phyloP scores from a whole-genome alignment of 169 alveolate species.

The Sarcocystis neurona region DNA sequence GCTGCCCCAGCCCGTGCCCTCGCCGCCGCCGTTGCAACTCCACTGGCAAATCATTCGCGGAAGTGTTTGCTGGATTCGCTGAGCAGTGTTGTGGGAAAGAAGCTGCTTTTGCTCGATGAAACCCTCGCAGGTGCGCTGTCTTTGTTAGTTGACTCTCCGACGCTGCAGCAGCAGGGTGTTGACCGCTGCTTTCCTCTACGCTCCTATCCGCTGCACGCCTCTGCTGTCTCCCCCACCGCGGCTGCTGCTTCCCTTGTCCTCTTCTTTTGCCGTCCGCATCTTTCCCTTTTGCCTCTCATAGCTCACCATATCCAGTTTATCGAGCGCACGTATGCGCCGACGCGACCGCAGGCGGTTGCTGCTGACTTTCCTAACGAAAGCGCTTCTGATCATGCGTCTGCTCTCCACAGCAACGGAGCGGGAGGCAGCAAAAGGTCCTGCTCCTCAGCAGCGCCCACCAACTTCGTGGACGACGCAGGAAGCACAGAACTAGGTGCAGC shows the following conservation, averaged over 20 bases:
- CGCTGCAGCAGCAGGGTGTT: conserved; percentile 64
- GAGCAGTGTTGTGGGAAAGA: conserved; percentile 44
- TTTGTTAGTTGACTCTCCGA: conserved; percentile 26
- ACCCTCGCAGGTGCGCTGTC: conserved; percentile 55
- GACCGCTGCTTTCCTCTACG: conserved; percentile 58
- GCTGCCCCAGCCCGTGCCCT: conserved; percentile 21
- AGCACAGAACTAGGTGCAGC: too few species aligned
- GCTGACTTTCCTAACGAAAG: neutral
- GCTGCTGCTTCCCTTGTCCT: conserved; percentile 47
- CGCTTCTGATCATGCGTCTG: too few species aligned
- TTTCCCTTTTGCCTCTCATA: conserved; percentile 49
- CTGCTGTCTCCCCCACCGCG: conserved; percentile 30
- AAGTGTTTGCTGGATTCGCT: conserved; percentile 41
- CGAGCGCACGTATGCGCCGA: conserved; percentile 43
- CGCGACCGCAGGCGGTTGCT: conserved; percentile 42
- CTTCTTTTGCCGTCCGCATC: conserved; percentile 53
- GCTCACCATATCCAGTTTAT: conserved; percentile 35
- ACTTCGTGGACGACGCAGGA: too few species aligned
- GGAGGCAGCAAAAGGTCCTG: too few species aligned
- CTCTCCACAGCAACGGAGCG: too few species aligned
- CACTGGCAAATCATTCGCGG: neutral
- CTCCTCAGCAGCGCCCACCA: too few species aligned
- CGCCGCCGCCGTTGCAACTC: conserved; percentile 18
- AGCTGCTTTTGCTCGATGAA: conserved; percentile 52
- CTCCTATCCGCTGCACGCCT: conserved; percentile 31